Conservation (phyloP, 1,139 yeast genomes). For the Diutina catenulata region DNA sequence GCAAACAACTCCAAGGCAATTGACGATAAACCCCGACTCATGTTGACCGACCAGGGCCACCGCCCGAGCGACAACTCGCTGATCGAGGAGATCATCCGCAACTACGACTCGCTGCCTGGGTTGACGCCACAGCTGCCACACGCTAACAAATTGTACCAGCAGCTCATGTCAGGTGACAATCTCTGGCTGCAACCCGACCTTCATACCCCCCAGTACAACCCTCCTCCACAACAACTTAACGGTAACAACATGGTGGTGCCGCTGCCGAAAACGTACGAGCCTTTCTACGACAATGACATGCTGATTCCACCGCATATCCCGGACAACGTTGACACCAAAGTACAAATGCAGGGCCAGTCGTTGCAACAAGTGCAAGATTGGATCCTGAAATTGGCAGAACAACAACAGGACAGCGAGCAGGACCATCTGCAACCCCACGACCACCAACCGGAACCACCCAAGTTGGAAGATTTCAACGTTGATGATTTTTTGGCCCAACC, state of each 20-base stretch:
- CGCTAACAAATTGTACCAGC: constrained; percentile 5
- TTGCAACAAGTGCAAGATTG: constrained; percentile 50
- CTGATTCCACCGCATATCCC: background rate
- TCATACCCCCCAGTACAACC: constrained; percentile 12
- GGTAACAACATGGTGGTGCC: constrained; percentile 10
- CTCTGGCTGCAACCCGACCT: constrained; percentile 6
- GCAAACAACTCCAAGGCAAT: constrained; percentile 8
- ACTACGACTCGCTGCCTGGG: constrained; percentile 3
- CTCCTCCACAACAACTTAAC: constrained; percentile 6
- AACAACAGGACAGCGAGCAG: background rate
- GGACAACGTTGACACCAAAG: background rate
- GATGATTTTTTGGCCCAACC: constrained; percentile 4
- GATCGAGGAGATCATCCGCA: constrained; percentile 5
- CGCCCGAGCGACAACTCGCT: background rate
- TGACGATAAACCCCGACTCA: constrained; percentile 21
- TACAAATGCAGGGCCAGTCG: constrained; percentile 40
- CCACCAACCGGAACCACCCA: background rate
- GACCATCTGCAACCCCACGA: background rate
- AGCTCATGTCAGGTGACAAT: constrained; percentile 5
- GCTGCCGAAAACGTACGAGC: background rate
- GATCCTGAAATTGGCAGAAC: constrained; percentile 32
- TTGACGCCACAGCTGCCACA: background rate
- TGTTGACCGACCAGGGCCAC: constrained; percentile 30
- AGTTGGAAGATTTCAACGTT: constrained; percentile 1
- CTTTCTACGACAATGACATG: constrained; percentile 5